Conservation (phyloP, 2,329 filamentous ascomycete species). For the Lasiodiplodia hormozganensis region DNA sequence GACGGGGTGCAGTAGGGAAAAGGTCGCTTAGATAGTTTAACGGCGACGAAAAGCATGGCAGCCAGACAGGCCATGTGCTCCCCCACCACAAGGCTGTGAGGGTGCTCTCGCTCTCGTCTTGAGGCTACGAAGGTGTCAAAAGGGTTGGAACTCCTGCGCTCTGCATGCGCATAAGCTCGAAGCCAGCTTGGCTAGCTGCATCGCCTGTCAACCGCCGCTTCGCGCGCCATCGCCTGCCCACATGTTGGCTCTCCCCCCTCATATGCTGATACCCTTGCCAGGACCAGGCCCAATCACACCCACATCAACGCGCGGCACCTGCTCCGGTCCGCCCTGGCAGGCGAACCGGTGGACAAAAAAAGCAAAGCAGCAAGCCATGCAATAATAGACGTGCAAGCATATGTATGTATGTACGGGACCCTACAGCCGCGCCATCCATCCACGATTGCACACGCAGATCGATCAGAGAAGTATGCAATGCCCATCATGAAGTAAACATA, state of each 20-base stretch:
- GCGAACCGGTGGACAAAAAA: not conserved
- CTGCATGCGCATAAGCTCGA: constrained; percentile 25
- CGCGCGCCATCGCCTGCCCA: not conserved
- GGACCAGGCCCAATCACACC: not conserved
- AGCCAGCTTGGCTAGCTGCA: constrained; percentile 16
- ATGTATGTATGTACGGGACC: not conserved
- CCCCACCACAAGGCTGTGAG: not conserved
- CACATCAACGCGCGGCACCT: not conserved
- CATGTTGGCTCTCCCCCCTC: not conserved
- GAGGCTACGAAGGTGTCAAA: constrained; percentile 1
- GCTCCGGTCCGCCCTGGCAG: constrained; percentile 11
- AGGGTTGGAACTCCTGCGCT: not conserved
- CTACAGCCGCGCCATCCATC: not conserved
- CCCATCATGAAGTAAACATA: not conserved
- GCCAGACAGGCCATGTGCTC: constrained; percentile 19
- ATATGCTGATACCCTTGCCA: not conserved
- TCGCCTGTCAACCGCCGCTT: not conserved
- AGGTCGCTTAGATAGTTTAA: constrained; percentile 23
- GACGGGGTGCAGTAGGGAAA: constrained; percentile 2
- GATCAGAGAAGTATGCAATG: not conserved
- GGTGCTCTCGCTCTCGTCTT: not conserved
- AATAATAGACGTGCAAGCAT: not conserved
- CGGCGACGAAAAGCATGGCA: constrained; percentile 6
- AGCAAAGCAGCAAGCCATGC: not conserved
- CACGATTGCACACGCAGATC: not conserved